phyloP scores from a whole-genome alignment of 2,329 filamentous ascomycete genomes.

The Colletotrichum echinochloae region DNA sequence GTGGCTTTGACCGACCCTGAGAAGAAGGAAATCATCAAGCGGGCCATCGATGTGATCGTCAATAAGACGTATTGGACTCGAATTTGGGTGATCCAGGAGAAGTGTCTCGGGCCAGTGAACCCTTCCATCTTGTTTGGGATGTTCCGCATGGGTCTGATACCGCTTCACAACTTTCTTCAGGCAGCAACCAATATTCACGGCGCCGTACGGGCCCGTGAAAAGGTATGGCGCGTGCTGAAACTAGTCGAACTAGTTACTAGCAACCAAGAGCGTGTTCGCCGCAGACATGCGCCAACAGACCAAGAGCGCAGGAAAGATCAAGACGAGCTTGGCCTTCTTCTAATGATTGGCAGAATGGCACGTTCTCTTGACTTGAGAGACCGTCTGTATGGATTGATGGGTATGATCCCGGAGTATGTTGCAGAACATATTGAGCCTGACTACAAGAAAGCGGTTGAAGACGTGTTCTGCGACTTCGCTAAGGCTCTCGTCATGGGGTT shows the following conservation, averaged over 20 bases:
- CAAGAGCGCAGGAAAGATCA: slow-evolving; percentile 20
- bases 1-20: background rate
- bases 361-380: slow-evolving; percentile 26
- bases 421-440: slow-evolving; percentile 21
- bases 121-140: slow-evolving; percentile 33
- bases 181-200: slow-evolving; percentile 13
- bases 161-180: slow-evolving; percentile 25
- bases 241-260: slow-evolving; percentile 21
- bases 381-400: slow-evolving; percentile 29
- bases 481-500: slow-evolving; percentile 22
- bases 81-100: slow-evolving; percentile 34
- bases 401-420: slow-evolving; percentile 31
- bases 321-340: slow-evolving; percentile 22
- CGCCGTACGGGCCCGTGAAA: slow-evolving; percentile 24
- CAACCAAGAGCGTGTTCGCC: slow-evolving; percentile 25
- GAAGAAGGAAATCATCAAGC: slow-evolving; percentile 10
- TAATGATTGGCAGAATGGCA: slow-evolving; percentile 29
- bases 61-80: slow-evolving; percentile 21
- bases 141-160: slow-evolving; percentile 26
- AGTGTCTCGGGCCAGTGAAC: slow-evolving; percentile 26
- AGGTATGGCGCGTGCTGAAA: slow-evolving; percentile 30
- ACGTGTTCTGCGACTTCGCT: slow-evolving; percentile 29
- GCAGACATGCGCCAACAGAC: slow-evolving; percentile 1
- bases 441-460: slow-evolving; percentile 15
- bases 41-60: slow-evolving; percentile 18